Conservation (phyloP, 1,139 yeast species). For the Pichia sp. region DNA sequence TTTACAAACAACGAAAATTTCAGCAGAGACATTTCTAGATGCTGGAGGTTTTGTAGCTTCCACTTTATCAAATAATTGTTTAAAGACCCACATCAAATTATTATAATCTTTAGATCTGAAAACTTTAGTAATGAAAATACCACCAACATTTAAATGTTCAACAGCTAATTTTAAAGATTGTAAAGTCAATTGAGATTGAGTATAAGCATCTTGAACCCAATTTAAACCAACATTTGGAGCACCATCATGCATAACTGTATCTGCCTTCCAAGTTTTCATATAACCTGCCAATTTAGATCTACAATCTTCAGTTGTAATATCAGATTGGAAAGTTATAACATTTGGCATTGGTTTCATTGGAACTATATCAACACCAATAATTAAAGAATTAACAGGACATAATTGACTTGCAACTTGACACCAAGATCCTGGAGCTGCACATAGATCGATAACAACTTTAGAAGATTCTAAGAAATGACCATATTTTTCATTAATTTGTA, state of each 20-base stretch:
- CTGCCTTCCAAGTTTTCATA: constrained; percentile 99
- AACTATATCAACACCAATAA: constrained; percentile 96
- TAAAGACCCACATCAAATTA: constrained; percentile 94
- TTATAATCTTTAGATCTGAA: constrained; percentile 98
- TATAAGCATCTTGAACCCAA: constrained; percentile 99
- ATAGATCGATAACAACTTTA: constrained; percentile 93
- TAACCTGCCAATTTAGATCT: constrained; percentile 89
- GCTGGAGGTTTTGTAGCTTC: constrained; percentile 99
- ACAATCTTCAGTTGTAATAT: constrained; percentile 97
- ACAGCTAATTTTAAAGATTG: constrained; percentile 92
- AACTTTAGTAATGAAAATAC: constrained; percentile 94
- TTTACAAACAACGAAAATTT: constrained; percentile 93
- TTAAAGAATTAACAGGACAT: constrained; percentile 87
- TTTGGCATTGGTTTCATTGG: constrained; percentile 94
- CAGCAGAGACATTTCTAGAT: constrained; percentile 98
- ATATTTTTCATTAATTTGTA: constrained; percentile 93
- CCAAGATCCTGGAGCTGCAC: constrained; percentile 99
- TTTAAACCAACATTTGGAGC: constrained; percentile 99
- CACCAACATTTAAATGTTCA: constrained; percentile 88
- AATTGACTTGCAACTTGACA: constrained; percentile 96
- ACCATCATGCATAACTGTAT: constrained; percentile 97
- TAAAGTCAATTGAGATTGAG: constrained; percentile 91
- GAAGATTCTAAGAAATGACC: constrained; percentile 94
- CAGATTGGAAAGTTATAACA: constrained; percentile 90
- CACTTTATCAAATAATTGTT: constrained; percentile 89